Base-by-base conservation (phyloP, 2,329 filamentous ascomycete species). In the Teratosphaeria epicoccoides region DNA sequence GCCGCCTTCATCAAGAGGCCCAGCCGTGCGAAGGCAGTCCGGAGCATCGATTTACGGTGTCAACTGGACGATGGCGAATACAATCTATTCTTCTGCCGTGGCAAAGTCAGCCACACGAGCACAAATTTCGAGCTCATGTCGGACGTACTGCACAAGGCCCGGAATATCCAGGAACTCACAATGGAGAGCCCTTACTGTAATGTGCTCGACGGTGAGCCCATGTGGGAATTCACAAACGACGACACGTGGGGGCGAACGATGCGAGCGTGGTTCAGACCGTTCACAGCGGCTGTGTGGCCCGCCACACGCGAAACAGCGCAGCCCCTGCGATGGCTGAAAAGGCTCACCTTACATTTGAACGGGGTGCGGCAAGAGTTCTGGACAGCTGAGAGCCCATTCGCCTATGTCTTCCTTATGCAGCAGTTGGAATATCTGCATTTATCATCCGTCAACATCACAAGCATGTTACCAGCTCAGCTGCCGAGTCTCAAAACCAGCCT, bases 181-280 rank as follows among this genome's bases (percentile, higher is more conserved):
- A 24, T 52, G 14, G 51, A 52, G 23, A 52, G 51, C 24, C 51
- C 51, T 6, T 52, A 20, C 28, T 52, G 51, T 23, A 52, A 52
- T 40, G 24, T 37, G 11, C 6, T 25, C 20, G 14, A 40, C 3
- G n/a, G 33, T 6, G 9, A 17, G 5, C 33, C 33, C 6, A n/a
- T 28, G n/a, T 52, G 50, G 50, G 22, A 26, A 14, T 12, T 14
- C 20, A 29, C 44, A 3, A 51, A 28, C 22, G 24, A n/a, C 6
- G 29, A 12, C 2, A 22, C 24, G 6, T 51, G 43, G 43, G 20
- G 23, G 7, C 25, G 17, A 10, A 51, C 44, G 14, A 29, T 51
- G 43, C 17, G 2, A 3, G n/a, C 17, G 2, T 51, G 49, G 49
- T 37, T 51, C 6, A 22, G n/a, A 11, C 49, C 43, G 2, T 20